Evolutionary conservation across 129 eudicot species (phyloP).

Genomic region (carrot (Daucus carota)): DNA sequence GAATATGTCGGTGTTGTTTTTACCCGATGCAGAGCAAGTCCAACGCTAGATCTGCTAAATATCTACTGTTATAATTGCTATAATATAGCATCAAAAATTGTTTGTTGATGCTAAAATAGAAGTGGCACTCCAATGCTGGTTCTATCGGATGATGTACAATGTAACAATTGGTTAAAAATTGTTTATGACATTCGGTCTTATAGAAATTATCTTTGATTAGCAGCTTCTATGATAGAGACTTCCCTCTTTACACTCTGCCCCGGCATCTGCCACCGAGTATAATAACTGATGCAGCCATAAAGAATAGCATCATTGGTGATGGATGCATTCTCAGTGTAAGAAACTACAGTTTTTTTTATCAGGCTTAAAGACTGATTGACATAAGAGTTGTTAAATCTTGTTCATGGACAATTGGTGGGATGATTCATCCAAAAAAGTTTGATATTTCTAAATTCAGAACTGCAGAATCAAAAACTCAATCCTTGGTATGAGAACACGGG

Average conservation of each 20-base stretch:
- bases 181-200: not conserved
- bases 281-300: constrained; percentile 63
- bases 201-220: constrained; percentile 22
- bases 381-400: not conserved
- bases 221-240: constrained; percentile 76
- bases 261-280: constrained; percentile 77
- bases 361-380: not conserved
- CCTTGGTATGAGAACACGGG: constrained; percentile 65
- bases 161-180: too few relatives aligned
- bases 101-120: too few relatives aligned
- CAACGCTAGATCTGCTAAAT: too few relatives aligned
- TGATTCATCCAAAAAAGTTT: constrained; percentile 1
- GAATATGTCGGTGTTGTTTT: not conserved
- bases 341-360: constrained; percentile 1
- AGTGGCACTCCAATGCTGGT: too few relatives aligned
- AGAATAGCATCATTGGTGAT: constrained; percentile 69
- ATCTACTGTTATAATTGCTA: too few relatives aligned
- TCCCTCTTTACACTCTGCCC: constrained; percentile 78
- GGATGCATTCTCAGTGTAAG: constrained; percentile 91
- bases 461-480: constrained; percentile 75
- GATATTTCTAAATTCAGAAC: constrained; percentile 35
- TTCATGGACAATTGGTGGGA: not conserved
- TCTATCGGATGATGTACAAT: too few relatives aligned
- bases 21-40: too few relatives aligned
- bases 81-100: too few relatives aligned